Percentiles rank a stretch among this genome's conserved stretches.
Conservation (phyloP, 2,329 filamentous ascomycete species). For the Trichoderma hamatum region DNA sequence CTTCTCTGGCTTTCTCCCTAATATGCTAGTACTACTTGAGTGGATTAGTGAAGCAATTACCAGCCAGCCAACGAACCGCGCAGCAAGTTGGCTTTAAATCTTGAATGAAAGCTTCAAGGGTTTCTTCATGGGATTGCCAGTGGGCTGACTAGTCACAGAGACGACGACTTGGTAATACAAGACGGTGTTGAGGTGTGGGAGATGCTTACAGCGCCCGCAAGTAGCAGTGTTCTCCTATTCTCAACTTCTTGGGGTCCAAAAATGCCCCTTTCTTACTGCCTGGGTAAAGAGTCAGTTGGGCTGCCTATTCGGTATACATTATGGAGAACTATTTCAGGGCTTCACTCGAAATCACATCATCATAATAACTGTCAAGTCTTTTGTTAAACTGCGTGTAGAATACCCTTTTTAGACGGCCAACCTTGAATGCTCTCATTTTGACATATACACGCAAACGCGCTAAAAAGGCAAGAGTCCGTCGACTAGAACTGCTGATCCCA, state of each 20-base stretch:
- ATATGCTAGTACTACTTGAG: neutral
- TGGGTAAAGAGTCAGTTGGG: neutral
- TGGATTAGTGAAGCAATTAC: neutral
- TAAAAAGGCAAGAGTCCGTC: neutral
- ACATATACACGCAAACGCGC: neutral
- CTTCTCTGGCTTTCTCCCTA: neutral
- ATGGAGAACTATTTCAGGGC: neutral
- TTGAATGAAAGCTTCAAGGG: neutral
- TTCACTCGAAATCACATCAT: neutral
- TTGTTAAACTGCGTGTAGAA: neutral
- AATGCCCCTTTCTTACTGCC: neutral
- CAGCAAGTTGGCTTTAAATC: neutral
- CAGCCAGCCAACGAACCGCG: neutral
- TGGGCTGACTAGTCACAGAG: neutral
- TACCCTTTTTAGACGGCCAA: neutral
- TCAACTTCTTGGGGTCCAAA: slow-evolving; percentile 2
- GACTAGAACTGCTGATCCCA: neutral
- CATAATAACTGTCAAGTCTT: neutral
- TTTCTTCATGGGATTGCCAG: neutral
- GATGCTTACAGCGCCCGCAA: slow-evolving; percentile 10
- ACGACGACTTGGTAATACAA: neutral
- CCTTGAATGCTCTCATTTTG: neutral
- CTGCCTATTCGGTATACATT: neutral
- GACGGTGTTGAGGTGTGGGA: neutral
- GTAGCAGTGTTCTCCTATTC: neutral